Base-by-base conservation (phyloP, 768 basidiomycete genomes). In the Hydnum rufescens region DNA sequence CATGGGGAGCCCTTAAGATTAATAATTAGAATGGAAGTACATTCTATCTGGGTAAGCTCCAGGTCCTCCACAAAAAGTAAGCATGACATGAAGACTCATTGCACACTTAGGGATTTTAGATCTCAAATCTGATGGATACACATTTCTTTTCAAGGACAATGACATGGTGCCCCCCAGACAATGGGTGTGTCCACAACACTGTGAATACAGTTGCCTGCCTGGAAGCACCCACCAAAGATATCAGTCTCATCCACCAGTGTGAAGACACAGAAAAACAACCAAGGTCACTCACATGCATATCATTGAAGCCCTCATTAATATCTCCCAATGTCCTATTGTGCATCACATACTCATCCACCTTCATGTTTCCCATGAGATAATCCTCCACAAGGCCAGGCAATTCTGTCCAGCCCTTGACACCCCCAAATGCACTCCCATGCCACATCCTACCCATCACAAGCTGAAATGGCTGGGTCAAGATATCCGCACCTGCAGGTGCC, bases 401-500 rank as follows among this genome's bases (percentile, higher is more conserved):
- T 67, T 97, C 93, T 18, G 92, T 89, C 53, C 95, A 77, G 32
- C 93, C 95, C 70, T 97, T 97, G 58, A 99, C 92, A 50, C 95
- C 95, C 53, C 95, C 95, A 61, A 97, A 99, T 2, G 95, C 95
- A 32, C 76, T 71, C 42, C 95, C 95, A 61, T 88, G 81, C 95
- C 95, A 97, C 44, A 78, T 82, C 49, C 90, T 78, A 47, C 88
- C 89, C 54, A 88, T 89, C 34, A 26, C 55, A 16, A 56, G 54
- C 32, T 56, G 55, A 49, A 56, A 56, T 74, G 89, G 89, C 57
- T 88, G 71, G 34, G 89, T 92, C 6, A 81, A 74, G 56, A 92
- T 89, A 66, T 97, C 95, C 61, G 95, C 80, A 4, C 95, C 95
- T 19, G 95, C 89, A 23, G 90, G 89, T 3, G 95, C 95, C 39